Evolutionary conservation across 306 rosid species (phyloP).

Genomic region (Sophora flavescens): DNA sequence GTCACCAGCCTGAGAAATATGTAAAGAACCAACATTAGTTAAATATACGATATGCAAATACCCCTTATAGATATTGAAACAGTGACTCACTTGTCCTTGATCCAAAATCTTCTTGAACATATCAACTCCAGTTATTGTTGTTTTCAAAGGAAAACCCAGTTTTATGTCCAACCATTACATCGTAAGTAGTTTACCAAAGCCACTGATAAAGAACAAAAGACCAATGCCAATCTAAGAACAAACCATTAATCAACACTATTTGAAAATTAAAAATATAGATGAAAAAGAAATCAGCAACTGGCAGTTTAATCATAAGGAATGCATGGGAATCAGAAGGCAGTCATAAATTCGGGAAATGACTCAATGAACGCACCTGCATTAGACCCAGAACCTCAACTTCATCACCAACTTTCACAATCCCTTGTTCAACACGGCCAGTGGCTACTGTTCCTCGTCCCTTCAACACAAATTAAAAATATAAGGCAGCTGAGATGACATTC

Average conservation of each 20-base stretch:
- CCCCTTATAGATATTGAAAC: conserved; percentile 17
- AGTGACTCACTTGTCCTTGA: conserved; percentile 84
- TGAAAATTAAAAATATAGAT: conserved; percentile 15
- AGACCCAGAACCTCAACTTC: conserved; percentile 97
- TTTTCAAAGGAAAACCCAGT: conserved; percentile 54
- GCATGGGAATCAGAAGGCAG: conserved; percentile 20
- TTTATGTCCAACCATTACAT: conserved; percentile 40
- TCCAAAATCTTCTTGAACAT: conserved; percentile 99
- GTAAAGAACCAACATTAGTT: conserved; percentile 44
- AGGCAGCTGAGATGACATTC: conserved; percentile 29
- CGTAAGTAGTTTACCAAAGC: conserved; percentile 12
- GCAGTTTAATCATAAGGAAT: conserved; percentile 25
- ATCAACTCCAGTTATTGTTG: conserved; percentile 97
- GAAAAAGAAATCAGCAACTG: conserved; percentile 22
- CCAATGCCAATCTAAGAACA: conserved; percentile 33
- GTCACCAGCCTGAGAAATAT: conserved; percentile 83
- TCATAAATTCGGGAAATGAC: conserved; percentile 32
- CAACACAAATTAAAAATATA: conserved; percentile 42
- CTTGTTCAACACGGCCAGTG: conserved; percentile 98
- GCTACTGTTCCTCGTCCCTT: conserved; percentile 99
- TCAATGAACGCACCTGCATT: conserved; percentile 65
- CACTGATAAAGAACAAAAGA: neutral
- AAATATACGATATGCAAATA: conserved; percentile 28
- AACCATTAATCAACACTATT: conserved; percentile 13
- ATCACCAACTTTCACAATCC: conserved; percentile 88